phyloP scores from a whole-genome alignment of 352 stramenopile genomes.

The Globisporangium cylindrosporum region DNA sequence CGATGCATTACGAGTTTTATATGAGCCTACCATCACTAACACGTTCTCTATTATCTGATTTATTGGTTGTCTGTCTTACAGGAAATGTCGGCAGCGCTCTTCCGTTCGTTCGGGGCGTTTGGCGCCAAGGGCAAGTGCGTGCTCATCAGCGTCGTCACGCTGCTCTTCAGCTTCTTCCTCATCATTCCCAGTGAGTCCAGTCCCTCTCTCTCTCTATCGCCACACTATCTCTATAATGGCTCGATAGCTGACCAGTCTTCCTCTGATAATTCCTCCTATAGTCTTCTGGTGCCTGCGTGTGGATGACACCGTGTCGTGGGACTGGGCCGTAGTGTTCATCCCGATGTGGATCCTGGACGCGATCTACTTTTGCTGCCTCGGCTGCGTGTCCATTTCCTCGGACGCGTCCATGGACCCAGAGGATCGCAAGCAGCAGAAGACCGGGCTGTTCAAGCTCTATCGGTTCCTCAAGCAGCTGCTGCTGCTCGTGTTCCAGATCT shows the following conservation, averaged over 20 bases:
- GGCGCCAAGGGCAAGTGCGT: conserved; percentile 60
- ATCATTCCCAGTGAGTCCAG: conserved; percentile 72
- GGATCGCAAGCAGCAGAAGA: conserved; percentile 43
- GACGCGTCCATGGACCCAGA: conserved; percentile 55
- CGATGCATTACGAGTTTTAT: not conserved
- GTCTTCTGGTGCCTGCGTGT: conserved; percentile 84
- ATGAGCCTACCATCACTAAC: not conserved
- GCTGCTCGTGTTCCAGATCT: conserved; percentile 76
- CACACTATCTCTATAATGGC: not conserved
- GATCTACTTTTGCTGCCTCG: conserved; percentile 77
- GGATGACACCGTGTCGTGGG: conserved; percentile 70
- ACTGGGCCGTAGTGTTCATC: conserved; percentile 79
- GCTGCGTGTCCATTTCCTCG: conserved; percentile 50
- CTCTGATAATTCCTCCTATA: conserved; percentile 20
- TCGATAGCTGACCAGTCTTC: no score
- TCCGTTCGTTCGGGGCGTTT: conserved; percentile 73
- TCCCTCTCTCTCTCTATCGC: not conserved
- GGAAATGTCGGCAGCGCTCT: conserved; percentile 64
- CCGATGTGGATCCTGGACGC: conserved; percentile 75
- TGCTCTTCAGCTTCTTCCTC: conserved; percentile 84
- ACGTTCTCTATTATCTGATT: not conserved
- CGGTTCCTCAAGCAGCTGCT: conserved; percentile 78
- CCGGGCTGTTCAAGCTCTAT: conserved; percentile 68
- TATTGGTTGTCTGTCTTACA: not conserved
- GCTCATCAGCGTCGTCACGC: conserved; percentile 66